Conservation (phyloP, 1,284 basidiomycete species). For the Ceratobasidium sp. region DNA sequence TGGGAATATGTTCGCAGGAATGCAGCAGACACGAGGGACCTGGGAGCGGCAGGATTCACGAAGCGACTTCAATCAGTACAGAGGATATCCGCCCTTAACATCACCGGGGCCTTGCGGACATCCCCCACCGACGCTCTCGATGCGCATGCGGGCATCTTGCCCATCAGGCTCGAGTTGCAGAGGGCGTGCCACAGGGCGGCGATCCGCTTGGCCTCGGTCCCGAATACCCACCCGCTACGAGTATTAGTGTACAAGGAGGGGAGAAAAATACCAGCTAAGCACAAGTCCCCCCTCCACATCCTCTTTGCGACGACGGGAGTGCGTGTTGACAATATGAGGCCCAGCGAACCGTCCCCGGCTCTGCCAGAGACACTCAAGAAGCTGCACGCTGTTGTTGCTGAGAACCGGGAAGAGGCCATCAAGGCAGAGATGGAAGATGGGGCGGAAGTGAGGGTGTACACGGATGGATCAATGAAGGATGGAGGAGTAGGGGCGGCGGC, state of each 20-base stretch:
- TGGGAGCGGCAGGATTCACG: conserved; percentile 15
- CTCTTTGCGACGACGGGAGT: background rate
- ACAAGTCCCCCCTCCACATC: conserved; percentile 6
- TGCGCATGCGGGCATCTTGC: conserved; percentile 28
- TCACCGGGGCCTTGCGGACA: conserved; percentile 20
- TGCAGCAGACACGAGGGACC: background rate
- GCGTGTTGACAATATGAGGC: too few relatives aligned
- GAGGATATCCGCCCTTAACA: conserved; percentile 14
- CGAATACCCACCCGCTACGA: conserved; percentile 8
- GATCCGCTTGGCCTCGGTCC: background rate
- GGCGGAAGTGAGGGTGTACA: conserved; percentile 18
- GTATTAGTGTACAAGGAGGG: background rate
- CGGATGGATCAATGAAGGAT: conserved; percentile 34
- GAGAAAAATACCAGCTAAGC: background rate
- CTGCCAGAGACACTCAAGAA: too few relatives aligned
- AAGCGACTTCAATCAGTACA: conserved; percentile 13
- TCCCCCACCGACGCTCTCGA: conserved; percentile 22
- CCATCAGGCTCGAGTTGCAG: conserved; percentile 9
- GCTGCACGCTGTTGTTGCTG: background rate
- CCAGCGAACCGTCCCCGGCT: too few relatives aligned
- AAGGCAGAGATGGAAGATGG: background rate
- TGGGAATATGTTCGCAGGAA: conserved; percentile 15
- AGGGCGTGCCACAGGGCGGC: conserved; percentile 13
- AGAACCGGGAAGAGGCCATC: background rate
- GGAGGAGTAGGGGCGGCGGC: conserved; percentile 36